Base-by-base conservation (phyloP, 2,329 filamentous ascomycete species). In the Fonsecaea erecta region DNA sequence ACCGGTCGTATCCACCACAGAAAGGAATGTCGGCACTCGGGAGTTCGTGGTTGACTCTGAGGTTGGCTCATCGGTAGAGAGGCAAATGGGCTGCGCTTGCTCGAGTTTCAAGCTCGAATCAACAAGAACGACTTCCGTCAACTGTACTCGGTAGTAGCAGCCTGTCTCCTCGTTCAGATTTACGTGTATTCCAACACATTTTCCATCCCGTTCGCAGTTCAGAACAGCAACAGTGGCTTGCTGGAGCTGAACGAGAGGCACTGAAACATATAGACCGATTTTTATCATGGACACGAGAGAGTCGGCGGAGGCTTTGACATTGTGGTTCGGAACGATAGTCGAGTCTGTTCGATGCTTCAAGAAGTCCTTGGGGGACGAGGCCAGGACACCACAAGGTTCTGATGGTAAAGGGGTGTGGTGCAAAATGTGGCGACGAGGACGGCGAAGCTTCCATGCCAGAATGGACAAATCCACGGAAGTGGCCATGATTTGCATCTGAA, bases 401-500 rank as follows among this genome's bases (percentile, higher is more conserved):
- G 18, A 46, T 46, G 40, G 40, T 16, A 46, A n/a, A 12, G 40
- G 24, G 3, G 3, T 8, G 28, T 30, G 8, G 28, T 8, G 28
- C n/a, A n/a, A n/a, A 8, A 8, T 30, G 28, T 30, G 3, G 28
- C 8, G 28, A 30, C 28, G 28, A 30, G 28, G 28, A 30, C 8
- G 28, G 3, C 28, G 28, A 30, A 30, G 3, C 28, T 30, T 30
- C 28, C 28, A 30, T 8, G 66, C 63, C 32, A 71, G 66, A 14
- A 70, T 68, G 28, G 56, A 66, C 2, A 62, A 56, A 51, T 71
- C 70, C 32, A 61, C 60, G 5, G 65, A 60, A 0, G 18, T 18
- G 3, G 40, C 62, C 52, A 71, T 64, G 26, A 71, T 70, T 59
- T 67, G 54, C 55, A 69, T 60, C 28, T 70, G 68, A 1, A 70